Conservation (phyloP, 2,329 filamentous ascomycete species). For the Pseudocercospora musae region DNA sequence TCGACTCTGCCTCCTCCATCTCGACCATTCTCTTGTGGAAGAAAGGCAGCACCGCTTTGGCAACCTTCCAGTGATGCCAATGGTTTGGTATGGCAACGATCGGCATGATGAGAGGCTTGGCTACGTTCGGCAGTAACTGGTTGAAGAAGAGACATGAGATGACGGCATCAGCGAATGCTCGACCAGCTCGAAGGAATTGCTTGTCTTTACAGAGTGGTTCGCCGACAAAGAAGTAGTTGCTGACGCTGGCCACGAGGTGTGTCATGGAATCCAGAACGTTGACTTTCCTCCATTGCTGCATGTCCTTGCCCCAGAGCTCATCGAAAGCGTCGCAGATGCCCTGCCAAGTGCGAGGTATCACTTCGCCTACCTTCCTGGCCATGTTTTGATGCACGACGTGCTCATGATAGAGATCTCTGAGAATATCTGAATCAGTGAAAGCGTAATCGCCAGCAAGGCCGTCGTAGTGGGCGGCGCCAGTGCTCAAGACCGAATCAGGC, state of each 20-base stretch:
- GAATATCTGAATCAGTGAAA: conserved; percentile 37
- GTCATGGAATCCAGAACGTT: conserved; percentile 36
- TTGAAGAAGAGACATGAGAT: conserved; percentile 42
- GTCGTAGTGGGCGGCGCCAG: conserved; percentile 39
- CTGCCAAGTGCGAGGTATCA: conserved; percentile 39
- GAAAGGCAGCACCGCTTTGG: conserved; percentile 46
- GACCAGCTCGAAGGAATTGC: conserved; percentile 47
- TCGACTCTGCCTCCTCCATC: conserved; percentile 44
- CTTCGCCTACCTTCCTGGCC: conserved; percentile 37
- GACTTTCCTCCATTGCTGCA: conserved; percentile 35
- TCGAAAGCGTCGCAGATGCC: conserved; percentile 38
- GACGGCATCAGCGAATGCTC: conserved; percentile 51
- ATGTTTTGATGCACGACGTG: conserved; percentile 43
- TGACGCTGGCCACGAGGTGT: conserved; percentile 40
- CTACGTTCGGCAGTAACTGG: conserved; percentile 50
- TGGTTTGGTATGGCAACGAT: conserved; percentile 50
- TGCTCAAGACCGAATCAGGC: conserved; percentile 41
- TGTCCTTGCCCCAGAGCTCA: conserved; percentile 39
- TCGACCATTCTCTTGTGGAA: conserved; percentile 50
- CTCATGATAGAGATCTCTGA: conserved; percentile 42
- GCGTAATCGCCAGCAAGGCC: conserved; percentile 39
- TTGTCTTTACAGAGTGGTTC: conserved; percentile 46
- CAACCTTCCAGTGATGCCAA: conserved; percentile 47
- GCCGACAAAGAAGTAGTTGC: conserved; percentile 48
- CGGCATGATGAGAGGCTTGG: conserved; percentile 40